These are phyloP conservation scores for Lolium perenne DNA, from an alignment of 176 grass and related monocot genomes.

Conservation along the genomic window DNA sequence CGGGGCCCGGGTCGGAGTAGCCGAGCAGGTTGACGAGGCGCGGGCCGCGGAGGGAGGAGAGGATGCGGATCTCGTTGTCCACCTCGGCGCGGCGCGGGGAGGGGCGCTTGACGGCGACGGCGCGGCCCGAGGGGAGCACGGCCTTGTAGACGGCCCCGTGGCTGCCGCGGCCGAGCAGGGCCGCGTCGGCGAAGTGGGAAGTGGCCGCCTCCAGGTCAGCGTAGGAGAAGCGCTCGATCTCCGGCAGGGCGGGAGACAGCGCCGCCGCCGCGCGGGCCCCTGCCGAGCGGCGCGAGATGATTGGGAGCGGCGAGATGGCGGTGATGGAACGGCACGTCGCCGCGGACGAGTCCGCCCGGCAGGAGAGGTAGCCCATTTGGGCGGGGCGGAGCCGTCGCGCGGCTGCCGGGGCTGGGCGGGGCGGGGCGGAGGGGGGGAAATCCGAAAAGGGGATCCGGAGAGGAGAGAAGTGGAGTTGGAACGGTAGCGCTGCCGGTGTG, in stretches of 20 bases:
- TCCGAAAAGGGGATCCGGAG: not conserved
- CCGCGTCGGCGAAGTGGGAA: slow-evolving; percentile 67
- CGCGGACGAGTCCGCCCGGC: slow-evolving; percentile 93
- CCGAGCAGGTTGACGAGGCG: slow-evolving; percentile 95
- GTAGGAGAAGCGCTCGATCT: slow-evolving; percentile 79
- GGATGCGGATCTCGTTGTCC: slow-evolving; percentile 96
- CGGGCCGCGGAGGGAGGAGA: slow-evolving; percentile 74
- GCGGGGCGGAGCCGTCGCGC: not conserved
- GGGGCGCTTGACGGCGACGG: slow-evolving; percentile 93
- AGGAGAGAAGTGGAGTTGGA: not conserved
- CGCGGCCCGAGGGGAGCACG: slow-evolving; percentile 65
- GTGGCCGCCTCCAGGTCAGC: slow-evolving; percentile 79
- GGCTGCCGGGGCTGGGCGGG: not conserved
- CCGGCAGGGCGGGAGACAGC: not conserved
- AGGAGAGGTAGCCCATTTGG: slow-evolving; percentile 94
- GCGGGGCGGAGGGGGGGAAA: not conserved
- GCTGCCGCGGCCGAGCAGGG: slow-evolving; percentile 89
- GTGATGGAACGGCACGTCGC: slow-evolving; percentile 88
- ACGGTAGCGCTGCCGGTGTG: not conserved
- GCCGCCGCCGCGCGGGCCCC: not conserved
- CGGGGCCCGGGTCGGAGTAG: slow-evolving; percentile 60
- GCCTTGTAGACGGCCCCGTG: slow-evolving; percentile 98
- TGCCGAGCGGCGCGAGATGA: slow-evolving; percentile 42
- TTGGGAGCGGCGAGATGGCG: slow-evolving; percentile 60
- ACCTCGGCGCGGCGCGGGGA: slow-evolving; percentile 90